Evolutionary conservation across 192 early-diverging fungal species (phyloP), one percentile per base, ranked within the genome.

Genomic region (Gigaspora rosea): DNA sequence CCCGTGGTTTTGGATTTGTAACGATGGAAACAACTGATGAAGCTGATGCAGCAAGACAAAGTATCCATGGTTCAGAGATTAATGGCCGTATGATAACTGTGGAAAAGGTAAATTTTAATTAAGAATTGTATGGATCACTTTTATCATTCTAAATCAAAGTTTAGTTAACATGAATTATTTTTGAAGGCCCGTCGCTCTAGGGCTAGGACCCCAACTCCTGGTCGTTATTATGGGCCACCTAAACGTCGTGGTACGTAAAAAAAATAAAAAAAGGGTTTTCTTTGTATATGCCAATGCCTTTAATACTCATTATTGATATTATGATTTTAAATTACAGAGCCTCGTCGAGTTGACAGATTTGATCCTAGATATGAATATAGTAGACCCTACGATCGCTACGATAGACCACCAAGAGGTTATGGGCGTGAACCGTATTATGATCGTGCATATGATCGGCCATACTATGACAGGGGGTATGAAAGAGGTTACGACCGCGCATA

Each of bases 1-100:
- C 94, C 36, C 90, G 94, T 77, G 95, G 95, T 20, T 96, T 94
- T 83, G 96, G 94, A 3, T 96, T 98, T 80, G 92, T 96, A 59
- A 92, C 88, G 64, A 91, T 90, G 85, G 84, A 83, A 41, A 84
- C 82, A 56, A 46, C 80, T 47, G 90, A 90, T 15, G 88, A 89
- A 52, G 95, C 95, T 68, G 86, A 93, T 18, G 82, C 82, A 36
- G 94, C 95, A 57, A 88, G 93, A 71, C 78, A 88, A 16, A 87
- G 79, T 47, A 80, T 93, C 70, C 88, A 87, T 84, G 88, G 88
- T 54, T 86, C 88, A 71, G 91, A 93, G 61, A 82, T 96, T 54
- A 90, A 94, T 77, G 95, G 93, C 41, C 94, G 96, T 66, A 75
- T 83, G n/a, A 87, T 98, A 80, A 90, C 91, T 64, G 94, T 98